Evolutionary conservation across 768 basidiomycete species (phyloP), one percentile per base, ranked within the genome.

Genomic region (Rhodotorula kratochvilovae): DNA sequence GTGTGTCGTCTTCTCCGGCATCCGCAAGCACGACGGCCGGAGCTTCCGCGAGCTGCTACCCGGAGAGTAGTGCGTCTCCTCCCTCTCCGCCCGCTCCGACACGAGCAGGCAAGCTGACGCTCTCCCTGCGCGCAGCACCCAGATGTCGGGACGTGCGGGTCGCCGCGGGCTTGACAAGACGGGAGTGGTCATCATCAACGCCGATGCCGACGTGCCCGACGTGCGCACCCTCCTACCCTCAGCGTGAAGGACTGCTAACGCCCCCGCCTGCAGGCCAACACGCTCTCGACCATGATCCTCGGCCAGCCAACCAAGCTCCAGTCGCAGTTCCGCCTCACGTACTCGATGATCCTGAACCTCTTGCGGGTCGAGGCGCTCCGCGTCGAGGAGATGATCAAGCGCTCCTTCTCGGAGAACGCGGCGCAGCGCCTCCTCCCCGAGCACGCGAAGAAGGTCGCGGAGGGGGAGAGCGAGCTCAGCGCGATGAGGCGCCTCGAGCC

Each of bases 381-480:
- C 69, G 95, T 98, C 27, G 96, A 99, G 79, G 96, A 99, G 81
- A 99, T 99, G 96, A 98, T 99, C 79, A 98, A 98, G 80, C 85
- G 96, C 50, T 93, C 91, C 79, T 99, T 99, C 81, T 98, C 96
- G 27, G 96, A 99, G 82, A 98, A 98, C 78, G 88, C 92, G 2
- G 90, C 96, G 0, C 96, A 99, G 78, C 85, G 89, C 50, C 82
- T 97, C 55, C 82, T 97, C 42, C 96, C 96, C 8, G 92, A 95
- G 65, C 91, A 98, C 71, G 92, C 98, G 80, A 88, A 89, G 79
- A 86, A 89, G 78, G 90, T 98, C 33, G 79, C 84, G 4, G 88
- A 95, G 75, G 72, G 72, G 64, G 76, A 78, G 46, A 63, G 50
- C 43, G 72, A 73, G 53, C 72, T 78, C 21, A 48, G 65, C 31